phyloP scores from a whole-genome alignment of 371 early-diverging fungal genomes.

The Mucor mucedo region DNA sequence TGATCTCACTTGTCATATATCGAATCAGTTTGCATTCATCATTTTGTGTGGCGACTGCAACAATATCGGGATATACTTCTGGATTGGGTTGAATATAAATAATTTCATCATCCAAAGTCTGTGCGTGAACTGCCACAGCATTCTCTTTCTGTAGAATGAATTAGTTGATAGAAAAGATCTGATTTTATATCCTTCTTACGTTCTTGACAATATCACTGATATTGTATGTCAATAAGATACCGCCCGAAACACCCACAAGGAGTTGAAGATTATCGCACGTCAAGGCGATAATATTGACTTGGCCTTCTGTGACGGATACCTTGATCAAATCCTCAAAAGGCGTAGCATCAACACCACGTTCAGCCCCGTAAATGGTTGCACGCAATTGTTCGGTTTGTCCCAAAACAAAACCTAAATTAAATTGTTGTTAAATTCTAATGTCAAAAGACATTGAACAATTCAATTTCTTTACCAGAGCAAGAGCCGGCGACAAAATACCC shows the following conservation, averaged over 20 bases:
- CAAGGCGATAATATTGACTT: conserved; percentile 39
- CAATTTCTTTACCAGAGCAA: conserved; percentile 27
- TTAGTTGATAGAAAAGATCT: no score
- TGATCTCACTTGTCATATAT: conserved; percentile 20
- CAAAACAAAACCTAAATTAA: conserved; percentile 38
- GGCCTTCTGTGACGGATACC: conserved; percentile 21
- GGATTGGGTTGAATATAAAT: conserved; percentile 48
- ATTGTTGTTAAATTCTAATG: no score
- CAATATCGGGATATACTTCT: conserved; percentile 36
- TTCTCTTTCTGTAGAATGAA: conserved; percentile 8
- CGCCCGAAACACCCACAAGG: conserved; percentile 36
- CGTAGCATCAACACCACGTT: conserved; percentile 28
- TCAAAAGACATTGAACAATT: no score
- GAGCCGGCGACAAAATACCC: conserved; percentile 51
- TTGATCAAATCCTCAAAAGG: conserved; percentile 21
- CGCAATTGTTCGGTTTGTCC: conserved; percentile 37
- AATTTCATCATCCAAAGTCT: conserved; percentile 27
- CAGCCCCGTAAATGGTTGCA: conserved; percentile 21
- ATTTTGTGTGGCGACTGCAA: conserved; percentile 34
- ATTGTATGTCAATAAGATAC: conserved; percentile 35
- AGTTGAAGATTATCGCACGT: conserved; percentile 38
- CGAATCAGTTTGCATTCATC: conserved; percentile 30
- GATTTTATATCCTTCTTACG: conserved; percentile 17
- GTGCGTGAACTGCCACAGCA: conserved; percentile 24
- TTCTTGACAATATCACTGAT: conserved; percentile 38